These are phyloP conservation scores for Tricholoma bakamatsutake DNA, from an alignment of 768 basidiomycete species.

Conservation along the genomic window DNA sequence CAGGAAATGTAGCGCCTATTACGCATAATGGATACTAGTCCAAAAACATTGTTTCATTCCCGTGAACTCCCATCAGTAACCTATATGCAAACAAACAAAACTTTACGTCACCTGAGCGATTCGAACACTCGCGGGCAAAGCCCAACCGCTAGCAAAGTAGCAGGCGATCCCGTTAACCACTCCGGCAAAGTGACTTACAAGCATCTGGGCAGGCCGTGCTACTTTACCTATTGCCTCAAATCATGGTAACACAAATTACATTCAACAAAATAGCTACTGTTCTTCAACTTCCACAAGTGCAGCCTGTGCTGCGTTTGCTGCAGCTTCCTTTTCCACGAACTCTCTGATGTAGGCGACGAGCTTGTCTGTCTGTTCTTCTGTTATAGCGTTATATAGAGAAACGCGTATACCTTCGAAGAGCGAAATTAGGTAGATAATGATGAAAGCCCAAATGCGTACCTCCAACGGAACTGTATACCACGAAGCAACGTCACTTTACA, in stretches of 20 bases:
- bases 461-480: slow-evolving; percentile 47
- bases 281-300: slow-evolving; percentile 7
- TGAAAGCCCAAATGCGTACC: slow-evolving; percentile 22
- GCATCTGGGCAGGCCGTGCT: neutral
- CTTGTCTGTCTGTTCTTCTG: slow-evolving; percentile 63
- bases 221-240: neutral
- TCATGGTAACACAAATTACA: no score
- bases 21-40: no score
- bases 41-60: no score
- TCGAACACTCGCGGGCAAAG: slow-evolving; percentile 51
- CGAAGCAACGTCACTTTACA: neutral
- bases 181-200: slow-evolving; percentile 85
- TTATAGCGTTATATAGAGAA: slow-evolving; percentile 87
- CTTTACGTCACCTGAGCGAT: slow-evolving; percentile 52
- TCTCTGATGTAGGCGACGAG: slow-evolving; percentile 55
- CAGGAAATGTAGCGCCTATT: neutral
- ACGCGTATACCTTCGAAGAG: slow-evolving; percentile 58
- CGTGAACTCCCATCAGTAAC: no score
- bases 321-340: slow-evolving; percentile 32
- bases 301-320: neutral
- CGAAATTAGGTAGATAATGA: neutral
- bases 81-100: no score
- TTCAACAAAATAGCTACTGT: no score
- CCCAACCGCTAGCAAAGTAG: slow-evolving; percentile 46
- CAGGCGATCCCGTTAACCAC: slow-evolving; percentile 89